phyloP scores from a whole-genome alignment of 2,329 filamentous ascomycete genomes.

The Curvularia sp. region DNA sequence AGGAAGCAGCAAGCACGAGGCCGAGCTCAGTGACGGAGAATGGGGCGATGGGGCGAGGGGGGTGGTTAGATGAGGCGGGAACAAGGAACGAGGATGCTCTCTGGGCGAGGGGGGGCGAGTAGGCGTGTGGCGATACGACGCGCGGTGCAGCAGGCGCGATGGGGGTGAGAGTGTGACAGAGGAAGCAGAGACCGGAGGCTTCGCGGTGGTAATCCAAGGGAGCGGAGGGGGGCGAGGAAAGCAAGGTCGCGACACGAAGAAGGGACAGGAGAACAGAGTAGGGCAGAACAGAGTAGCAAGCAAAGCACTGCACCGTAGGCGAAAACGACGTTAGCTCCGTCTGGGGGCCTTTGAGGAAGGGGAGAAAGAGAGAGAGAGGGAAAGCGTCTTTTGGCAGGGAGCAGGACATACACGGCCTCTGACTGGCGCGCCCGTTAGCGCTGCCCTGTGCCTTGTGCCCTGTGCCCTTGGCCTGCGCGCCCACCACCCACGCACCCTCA shows the following conservation, averaged over 20 bases:
- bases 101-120: conserved; percentile 13
- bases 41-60: conserved; percentile 1
- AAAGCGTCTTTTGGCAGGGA: conserved; percentile 14
- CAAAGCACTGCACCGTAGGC: conserved; percentile 21
- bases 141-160: conserved; percentile 21
- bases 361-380: too few relatives aligned
- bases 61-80: conserved; percentile 13
- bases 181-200: conserved; percentile 1
- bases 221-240: conserved; percentile 15
- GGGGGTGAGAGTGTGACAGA: not conserved
- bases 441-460: conserved; percentile 25
- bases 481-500: conserved; percentile 8
- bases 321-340: conserved; percentile 36
- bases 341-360: conserved; percentile 10
- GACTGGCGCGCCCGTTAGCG: conserved; percentile 37
- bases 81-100: conserved; percentile 9
- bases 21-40: conserved; percentile 9
- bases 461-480: conserved; percentile 25
- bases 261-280: not conserved
- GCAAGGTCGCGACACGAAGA: conserved; percentile 14
- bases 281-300: not conserved
- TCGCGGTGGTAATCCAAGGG: conserved; percentile 12
- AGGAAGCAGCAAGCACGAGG: conserved; percentile 5
- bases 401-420: conserved; percentile 20
- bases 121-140: conserved; percentile 22